A percentile compares a stretch with the other conserved stretches of the same genome.
Conservation (phyloP, 2,329 filamentous ascomycete genomes). For the Teratosphaeria destructans region DNA sequence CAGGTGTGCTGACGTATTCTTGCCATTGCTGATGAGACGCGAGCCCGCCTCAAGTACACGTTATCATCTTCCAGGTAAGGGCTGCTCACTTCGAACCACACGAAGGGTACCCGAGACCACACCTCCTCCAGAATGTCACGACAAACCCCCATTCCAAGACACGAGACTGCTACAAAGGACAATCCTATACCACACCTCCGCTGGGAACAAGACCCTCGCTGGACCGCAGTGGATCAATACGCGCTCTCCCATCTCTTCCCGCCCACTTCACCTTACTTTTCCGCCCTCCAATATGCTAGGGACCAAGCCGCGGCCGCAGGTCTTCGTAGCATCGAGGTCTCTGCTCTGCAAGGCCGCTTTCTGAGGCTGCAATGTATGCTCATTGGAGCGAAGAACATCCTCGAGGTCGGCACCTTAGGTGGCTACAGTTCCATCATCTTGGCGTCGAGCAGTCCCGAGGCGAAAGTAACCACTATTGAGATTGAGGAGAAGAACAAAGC, state of each 20-base stretch:
- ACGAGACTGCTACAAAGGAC: background rate
- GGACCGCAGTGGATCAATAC: slow-evolving; percentile 31
- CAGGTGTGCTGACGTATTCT: background rate
- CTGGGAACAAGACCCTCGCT: slow-evolving; percentile 15
- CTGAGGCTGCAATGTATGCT: slow-evolving; percentile 30
- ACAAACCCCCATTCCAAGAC: background rate
- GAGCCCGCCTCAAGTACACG: background rate
- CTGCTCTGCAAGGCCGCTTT: slow-evolving; percentile 28
- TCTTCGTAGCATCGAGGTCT: slow-evolving; percentile 30
- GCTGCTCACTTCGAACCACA: background rate
- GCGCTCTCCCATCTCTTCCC: slow-evolving; percentile 25
- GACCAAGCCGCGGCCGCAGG: slow-evolving; percentile 24
- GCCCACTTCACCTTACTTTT: slow-evolving; percentile 12
- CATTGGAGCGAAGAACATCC: slow-evolving; percentile 10
- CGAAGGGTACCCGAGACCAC: background rate
- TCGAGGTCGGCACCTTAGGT: slow-evolving; percentile 17
- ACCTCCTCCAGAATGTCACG: background rate
- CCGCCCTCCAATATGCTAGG: slow-evolving; percentile 22
- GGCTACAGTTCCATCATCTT: slow-evolving; percentile 14
- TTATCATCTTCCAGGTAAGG: background rate
- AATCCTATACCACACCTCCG: background rate
- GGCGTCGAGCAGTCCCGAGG: slow-evolving; percentile 4
- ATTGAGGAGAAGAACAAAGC: slow-evolving; percentile 7
- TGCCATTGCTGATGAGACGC: background rate
- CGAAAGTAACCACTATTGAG: slow-evolving; percentile 14